Evolutionary conservation across 192 early-diverging fungal genomes (phyloP), one percentile per base, ranked within the genome.

Genomic region (Coemansia sp.): DNA sequence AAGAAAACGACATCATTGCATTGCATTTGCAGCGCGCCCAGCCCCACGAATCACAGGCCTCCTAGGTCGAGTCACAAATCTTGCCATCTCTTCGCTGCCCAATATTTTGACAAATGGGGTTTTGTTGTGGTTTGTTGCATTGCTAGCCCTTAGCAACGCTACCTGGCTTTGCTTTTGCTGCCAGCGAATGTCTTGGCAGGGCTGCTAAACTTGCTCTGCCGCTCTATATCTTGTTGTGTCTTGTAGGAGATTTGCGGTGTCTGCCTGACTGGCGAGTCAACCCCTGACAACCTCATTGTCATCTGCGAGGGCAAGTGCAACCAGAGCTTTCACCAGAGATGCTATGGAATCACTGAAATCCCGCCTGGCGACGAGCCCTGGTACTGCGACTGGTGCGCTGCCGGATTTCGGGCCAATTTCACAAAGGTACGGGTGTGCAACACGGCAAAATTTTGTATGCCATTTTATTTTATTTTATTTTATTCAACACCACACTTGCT

Each of bases 361-460:
- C 80, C 80, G 12, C 80, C 80, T 1, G 80, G 71, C 32, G 80
- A 83, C 35, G 71, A 74, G 29, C 80, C 80, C 17, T 83, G 80
- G 80, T 68, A 68, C 59, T 83, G 80, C 40, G 80, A 83, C 62
- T 60, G 71, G 64, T 83, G 80, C 20, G 19, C 57, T 10, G 37
- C 36, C 6, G 70, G 63, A 14, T 73, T 59, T 32, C 41, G 38
- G 59, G 27, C 63, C 1, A 47, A 53, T 1, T 83, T 62, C 32
- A 27, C 57, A n/a, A 77, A 60, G 51, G 70, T 72, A 81, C 56
- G 58, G 45, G 4, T 54, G 29, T 32, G 14, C 15, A 11, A 31
- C 2, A 14, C 29, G 31, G 29, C 29, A 56, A n/a, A n/a, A n/a
- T n/a, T n/a, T n/a, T n/a, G n/a, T n/a, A 40, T 19, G 14, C 46